Base-by-base conservation (phyloP, 2,329 filamentous ascomycete genomes). In the Aspergillus terreus region DNA sequence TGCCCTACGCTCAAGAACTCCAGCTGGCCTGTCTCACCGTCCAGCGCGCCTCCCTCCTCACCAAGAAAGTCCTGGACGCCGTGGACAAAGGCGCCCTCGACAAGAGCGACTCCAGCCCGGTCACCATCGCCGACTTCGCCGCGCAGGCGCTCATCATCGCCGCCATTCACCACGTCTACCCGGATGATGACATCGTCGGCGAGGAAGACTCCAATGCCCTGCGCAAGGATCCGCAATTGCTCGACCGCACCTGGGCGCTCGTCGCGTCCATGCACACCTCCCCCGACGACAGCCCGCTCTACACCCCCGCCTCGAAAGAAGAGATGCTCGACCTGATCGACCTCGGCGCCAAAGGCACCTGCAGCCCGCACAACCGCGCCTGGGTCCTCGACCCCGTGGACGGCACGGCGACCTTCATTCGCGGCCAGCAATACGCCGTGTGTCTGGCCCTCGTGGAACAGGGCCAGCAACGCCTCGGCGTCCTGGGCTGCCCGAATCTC, bases 301-400 rank as follows among this genome's bases (percentile, higher is more conserved):
- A 70, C 12, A 68, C 63, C 3, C 80, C 79, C 0, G 46, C 57
- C 2, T 75, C 74, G 21, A 73, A 71, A 48, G 76, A 81, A 4
- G 78, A 84, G 50, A 81, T 86, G 76, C 74, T 86, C 11, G 69
- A 78, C n/a, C 60, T 80, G n/a, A 84, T 86, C 60, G 82, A 86
- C 62, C 68, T 79, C 11, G 83, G 83, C 2, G 78, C 74, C 0
- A 63, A 70, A 2, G 76, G 76, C 1, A 57, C 65, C 9, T 70
- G 69, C 43, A 68, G 65, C 4, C 63, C 61, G 54, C 71, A 58
- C 54, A 76, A 67, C 2, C 70, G 78, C 1, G 76, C 81, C 47
- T 86, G 83, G 83, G 77, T 83, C 27, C 77, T 86, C 63, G 83
- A 86, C 60, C 83, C 83, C 0, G 79, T 86, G 6, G 83, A 86